Conservation (phyloP, 768 basidiomycete genomes). For the Calvatia gigantea region DNA sequence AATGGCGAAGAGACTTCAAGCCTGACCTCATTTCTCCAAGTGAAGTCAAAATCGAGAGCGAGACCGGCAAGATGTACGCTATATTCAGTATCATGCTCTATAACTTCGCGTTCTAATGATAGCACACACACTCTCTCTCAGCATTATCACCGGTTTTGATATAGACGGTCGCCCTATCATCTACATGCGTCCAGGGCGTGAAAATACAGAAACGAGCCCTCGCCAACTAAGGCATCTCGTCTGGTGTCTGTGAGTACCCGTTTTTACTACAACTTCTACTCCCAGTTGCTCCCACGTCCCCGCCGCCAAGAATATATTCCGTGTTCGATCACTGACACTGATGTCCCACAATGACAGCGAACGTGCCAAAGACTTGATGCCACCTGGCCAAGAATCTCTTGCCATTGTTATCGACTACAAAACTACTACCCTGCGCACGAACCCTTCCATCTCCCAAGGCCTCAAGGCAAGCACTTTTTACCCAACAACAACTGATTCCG, state of each 20-base stretch:
- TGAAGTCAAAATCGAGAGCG: slow-evolving; percentile 75
- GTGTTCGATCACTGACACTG: neutral
- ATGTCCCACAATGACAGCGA: slow-evolving; percentile 44
- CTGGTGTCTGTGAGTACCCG: slow-evolving; percentile 71
- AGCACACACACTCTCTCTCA: slow-evolving; percentile 29
- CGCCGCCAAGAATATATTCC: too few species aligned
- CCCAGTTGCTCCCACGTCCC: neutral
- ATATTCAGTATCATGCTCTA: neutral
- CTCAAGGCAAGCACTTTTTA: slow-evolving; percentile 47
- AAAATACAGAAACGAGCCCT: slow-evolving; percentile 76
- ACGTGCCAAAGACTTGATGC: slow-evolving; percentile 87
- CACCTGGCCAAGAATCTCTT: slow-evolving; percentile 76
- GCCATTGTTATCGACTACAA: slow-evolving; percentile 87
- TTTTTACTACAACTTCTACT: neutral
- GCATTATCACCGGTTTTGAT: slow-evolving; percentile 83
- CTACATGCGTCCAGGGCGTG: slow-evolving; percentile 84
- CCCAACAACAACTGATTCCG: neutral
- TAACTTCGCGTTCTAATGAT: neutral
- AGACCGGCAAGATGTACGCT: slow-evolving; percentile 85
- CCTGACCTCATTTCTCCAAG: slow-evolving; percentile 82
- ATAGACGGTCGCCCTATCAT: slow-evolving; percentile 82
- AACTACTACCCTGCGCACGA: slow-evolving; percentile 75
- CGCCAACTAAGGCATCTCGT: slow-evolving; percentile 84
- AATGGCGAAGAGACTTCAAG: slow-evolving; percentile 83
- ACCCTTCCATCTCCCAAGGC: slow-evolving; percentile 79